Base-by-base conservation (phyloP, 1,139 yeast genomes). In the Scheffersomyces illinoinensis region DNA sequence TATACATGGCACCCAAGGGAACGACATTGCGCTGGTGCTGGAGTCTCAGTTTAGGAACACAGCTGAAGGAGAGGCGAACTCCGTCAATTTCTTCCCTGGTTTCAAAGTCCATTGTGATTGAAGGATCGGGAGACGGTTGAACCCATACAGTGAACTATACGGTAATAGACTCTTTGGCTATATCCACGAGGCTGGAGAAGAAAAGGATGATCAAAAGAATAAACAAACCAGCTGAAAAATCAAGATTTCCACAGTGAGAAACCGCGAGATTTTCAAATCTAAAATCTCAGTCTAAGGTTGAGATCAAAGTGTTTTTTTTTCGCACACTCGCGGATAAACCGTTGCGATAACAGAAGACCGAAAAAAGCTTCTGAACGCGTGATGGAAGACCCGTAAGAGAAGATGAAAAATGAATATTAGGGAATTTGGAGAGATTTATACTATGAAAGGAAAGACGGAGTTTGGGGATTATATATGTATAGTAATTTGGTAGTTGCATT, bases 11-110 rank as follows among this genome's bases (percentile, higher is more conserved):
- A 0, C 90, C 88, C 58, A 88, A 70, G 1, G 93, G 93, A 8
- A 88, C 80, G 1, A 85, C 81, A 56, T 86, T 81, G 54, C 89
- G 73, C 39, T 84, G 79, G 57, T 87, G 86, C 59, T 87, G 90
- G 53, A 84, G 77, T 65, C 82, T 82, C 14, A 89, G 81, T 50
- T 85, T 76, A 17, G 95, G 93, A 57, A 95, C 81, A 55, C 86
- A 85, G 73, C 91, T 93, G 97, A 98, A 95, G 24, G 97, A 85
- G 73, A 91, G 85, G 66, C 98, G 86, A 55, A 93, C 87, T 58
- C 98, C 99, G 71, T 93, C 96, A 59, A 77, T 75, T 71, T 95
- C 98, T 75, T 95, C 99, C 68, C 86, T 84, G 53, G 85, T 85
- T 74, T 93, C 98, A 74, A 93, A 92, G 71, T 88, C 90, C 91